Percentiles rank a stretch among this genome's conserved stretches.
These are phyloP conservation scores for Biscogniauxia marginata DNA, from an alignment of 2,329 filamentous ascomycete genomes.

Conservation along the genomic window DNA sequence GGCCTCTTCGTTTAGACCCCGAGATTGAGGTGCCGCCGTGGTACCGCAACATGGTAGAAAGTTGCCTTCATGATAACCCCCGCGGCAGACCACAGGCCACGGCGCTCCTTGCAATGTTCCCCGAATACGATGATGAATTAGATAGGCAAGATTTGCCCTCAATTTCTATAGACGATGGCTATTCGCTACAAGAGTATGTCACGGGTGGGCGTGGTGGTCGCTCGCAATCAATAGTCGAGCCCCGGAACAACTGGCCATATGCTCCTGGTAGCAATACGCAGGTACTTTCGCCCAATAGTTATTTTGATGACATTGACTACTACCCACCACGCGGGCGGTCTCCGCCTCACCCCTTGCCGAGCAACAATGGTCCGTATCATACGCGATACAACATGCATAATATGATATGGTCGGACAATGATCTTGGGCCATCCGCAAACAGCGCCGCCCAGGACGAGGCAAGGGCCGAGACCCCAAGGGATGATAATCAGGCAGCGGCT, in stretches of 20 bases:
- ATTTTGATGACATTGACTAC: constrained; percentile 42
- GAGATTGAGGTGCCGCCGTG: constrained; percentile 70
- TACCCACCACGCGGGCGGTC: constrained; percentile 53
- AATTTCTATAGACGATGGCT: constrained; percentile 41
- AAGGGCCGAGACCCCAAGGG: constrained; percentile 20
- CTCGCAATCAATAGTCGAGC: constrained; percentile 41
- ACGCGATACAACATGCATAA: constrained; percentile 23
- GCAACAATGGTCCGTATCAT: constrained; percentile 39
- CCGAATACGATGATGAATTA: constrained; percentile 37
- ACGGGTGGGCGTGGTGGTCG: constrained; percentile 35
- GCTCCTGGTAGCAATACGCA: constrained; percentile 37
- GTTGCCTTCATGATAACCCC: constrained; percentile 74
- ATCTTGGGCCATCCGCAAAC: constrained; percentile 14
- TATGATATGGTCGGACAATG: constrained; percentile 22
- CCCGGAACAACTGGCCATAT: constrained; percentile 44
- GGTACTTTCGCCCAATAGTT: constrained; percentile 31
- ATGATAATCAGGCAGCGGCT: constrained; percentile 13
- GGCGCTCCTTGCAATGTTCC: constrained; percentile 69
- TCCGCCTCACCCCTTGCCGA: constrained; percentile 51
- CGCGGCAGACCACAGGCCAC: constrained; percentile 71
- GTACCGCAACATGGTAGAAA: constrained; percentile 72
- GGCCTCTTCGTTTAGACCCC: constrained; percentile 63
- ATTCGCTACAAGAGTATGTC: constrained; percentile 39
- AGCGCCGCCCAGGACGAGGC: constrained; percentile 18
- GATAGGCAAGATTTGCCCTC: constrained; percentile 30